phyloP scores from a whole-genome alignment of 371 early-diverging fungal species.

The Mortierella polycephala region DNA sequence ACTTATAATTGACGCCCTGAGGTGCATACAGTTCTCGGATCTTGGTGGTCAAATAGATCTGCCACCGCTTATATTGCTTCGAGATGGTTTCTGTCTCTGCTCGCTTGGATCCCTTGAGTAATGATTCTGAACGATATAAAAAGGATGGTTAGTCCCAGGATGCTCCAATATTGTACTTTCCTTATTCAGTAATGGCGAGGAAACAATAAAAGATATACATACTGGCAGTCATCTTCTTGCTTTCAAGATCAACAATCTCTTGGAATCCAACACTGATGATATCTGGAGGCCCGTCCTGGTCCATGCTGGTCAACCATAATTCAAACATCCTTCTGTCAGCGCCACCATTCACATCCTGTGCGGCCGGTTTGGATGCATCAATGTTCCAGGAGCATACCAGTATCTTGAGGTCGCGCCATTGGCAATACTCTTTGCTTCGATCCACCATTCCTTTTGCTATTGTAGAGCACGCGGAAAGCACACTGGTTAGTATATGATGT shows the following conservation, averaged over 20 bases:
- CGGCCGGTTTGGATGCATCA: conserved; percentile 75
- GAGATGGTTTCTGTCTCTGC: conserved; percentile 67
- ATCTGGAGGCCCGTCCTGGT: conserved; percentile 71
- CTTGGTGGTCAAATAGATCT: conserved; percentile 68
- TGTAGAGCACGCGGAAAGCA: background rate
- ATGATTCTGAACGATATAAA: conserved; percentile 58
- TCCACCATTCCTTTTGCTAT: conserved; percentile 62
- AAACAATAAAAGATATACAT: conserved; percentile 29
- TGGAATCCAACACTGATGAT: conserved; percentile 89
- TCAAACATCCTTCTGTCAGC: conserved; percentile 57
- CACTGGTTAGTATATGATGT: background rate
- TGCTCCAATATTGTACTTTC: background rate
- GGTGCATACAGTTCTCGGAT: conserved; percentile 62
- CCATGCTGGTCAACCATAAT: conserved; percentile 64
- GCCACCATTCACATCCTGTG: conserved; percentile 56
- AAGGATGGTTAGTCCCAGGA: conserved; percentile 8
- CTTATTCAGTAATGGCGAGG: background rate
- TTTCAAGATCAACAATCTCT: conserved; percentile 89
- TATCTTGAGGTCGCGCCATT: conserved; percentile 67
- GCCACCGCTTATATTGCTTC: conserved; percentile 76
- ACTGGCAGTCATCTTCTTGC: conserved; percentile 77
- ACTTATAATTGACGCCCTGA: conserved; percentile 61
- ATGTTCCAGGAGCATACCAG: conserved; percentile 87
- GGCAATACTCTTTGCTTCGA: conserved; percentile 66
- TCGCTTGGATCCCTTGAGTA: conserved; percentile 68